phyloP scores from a whole-genome alignment of 805 yeast species.

The Saccharomycopsis sp. region DNA sequence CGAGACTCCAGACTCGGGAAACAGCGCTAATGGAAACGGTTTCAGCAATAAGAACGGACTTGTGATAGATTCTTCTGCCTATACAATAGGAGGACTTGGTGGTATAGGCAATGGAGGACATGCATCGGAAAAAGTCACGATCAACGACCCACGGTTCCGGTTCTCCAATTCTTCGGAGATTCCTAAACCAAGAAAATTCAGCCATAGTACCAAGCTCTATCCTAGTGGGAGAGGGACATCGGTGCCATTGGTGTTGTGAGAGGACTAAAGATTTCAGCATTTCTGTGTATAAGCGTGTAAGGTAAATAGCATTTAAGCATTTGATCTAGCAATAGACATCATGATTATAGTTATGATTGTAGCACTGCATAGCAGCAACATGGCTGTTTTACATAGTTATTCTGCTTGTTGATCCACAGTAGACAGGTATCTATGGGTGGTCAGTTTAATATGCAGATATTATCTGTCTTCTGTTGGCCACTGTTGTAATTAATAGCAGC shows the following conservation, averaged over 20 bases:
- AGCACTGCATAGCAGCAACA: too few relatives aligned
- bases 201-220: slow-evolving; percentile 67
- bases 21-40: slow-evolving; percentile 29
- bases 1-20: slow-evolving; percentile 25
- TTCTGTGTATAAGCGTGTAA: too few relatives aligned
- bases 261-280: neutral
- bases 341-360: too few relatives aligned
- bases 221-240: slow-evolving; percentile 95
- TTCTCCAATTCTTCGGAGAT: slow-evolving; percentile 62
- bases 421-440: too few relatives aligned
- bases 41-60: slow-evolving; percentile 41
- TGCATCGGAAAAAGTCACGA: slow-evolving; percentile 33
- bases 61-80: slow-evolving; percentile 57
- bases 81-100: slow-evolving; percentile 46
- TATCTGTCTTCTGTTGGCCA: too few relatives aligned
- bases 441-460: too few relatives aligned
- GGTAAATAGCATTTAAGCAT: too few relatives aligned
- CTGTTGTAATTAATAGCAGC: too few relatives aligned
- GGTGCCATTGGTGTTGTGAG: slow-evolving; percentile 64
- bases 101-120: slow-evolving; percentile 18
- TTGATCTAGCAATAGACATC: too few relatives aligned
- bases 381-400: too few relatives aligned
- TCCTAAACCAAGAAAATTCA: slow-evolving; percentile 83
- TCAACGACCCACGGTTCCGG: slow-evolving; percentile 66
- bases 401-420: too few relatives aligned